Evolutionary conservation across 2,329 filamentous ascomycete genomes (phyloP), one percentile per base, ranked within the genome.

Genomic region (Lachnellula arida): DNA sequence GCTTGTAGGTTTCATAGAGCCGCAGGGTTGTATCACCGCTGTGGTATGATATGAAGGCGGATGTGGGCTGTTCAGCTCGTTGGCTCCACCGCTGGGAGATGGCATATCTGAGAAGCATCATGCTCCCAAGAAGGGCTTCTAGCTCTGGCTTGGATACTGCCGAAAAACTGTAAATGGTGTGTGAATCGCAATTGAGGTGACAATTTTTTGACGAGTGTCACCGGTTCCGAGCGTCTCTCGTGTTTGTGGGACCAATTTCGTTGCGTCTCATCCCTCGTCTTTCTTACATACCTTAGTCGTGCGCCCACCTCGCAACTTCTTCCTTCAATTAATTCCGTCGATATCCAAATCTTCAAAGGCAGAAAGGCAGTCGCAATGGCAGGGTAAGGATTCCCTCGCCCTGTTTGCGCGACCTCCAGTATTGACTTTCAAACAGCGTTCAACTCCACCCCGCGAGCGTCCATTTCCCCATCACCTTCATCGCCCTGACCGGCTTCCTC

Each of bases 401-500:
- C 7, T 4, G 9, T 37, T 50, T 40, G 28, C 19, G 28, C 7
- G 17, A 12, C 2, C 9, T 9, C 14, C 23, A 2, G 28, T 39
- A 37, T 35, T 50, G 25, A 43, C 37, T 7, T 50, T 14, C 2
- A 5, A 12, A 19, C 25, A 58, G 57, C 51, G 44, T 50, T n/a
- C 57, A 55, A 37, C 35, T 58, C 23, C 60, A 62, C 48, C 60
- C 60, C 49, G 55, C 60, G 28, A 58, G 51, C 7, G 55, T 58
- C 8, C 60, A 62, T 42, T 51, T 58, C 32, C 60, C 60, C 22
- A 58, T 62, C 15, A 44, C 60, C n/a, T 60, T 58, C 43, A 50
- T 62, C n/a, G 28, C 51, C 5, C 37, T 57, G 8, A 35, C 57
- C n/a, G 49, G 46, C 19, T 25, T 40, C 8, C 55, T 60, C 23